Evolutionary conservation across 2,329 filamentous ascomycete species (phyloP), one percentile per base, ranked within the genome.

Genomic region (Hypoxylon sp.): DNA sequence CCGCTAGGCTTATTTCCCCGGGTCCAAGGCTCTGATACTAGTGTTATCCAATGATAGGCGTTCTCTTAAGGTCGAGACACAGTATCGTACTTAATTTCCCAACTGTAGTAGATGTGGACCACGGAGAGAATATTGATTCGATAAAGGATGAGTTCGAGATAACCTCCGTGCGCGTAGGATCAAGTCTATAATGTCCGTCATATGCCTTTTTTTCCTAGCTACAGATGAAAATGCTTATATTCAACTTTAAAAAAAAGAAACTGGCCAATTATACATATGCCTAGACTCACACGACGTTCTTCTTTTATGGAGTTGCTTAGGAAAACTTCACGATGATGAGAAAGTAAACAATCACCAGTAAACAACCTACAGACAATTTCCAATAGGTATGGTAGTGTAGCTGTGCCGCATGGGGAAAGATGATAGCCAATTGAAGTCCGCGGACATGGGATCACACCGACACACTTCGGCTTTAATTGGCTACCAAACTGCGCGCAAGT

Each of bases 1-100:
- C 47, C 33, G 47, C 57, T 44, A 51, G 31, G 47, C 22, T 46
- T 51, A 44, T 51, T 51, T 60, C 26, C 31, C 57, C 46, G 47
- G n/a, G 47, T 6, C 57, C 11, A 58, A 47, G 19, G 31, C 29
- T 29, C 17, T 19, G 31, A 59, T n/a, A 39, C 19, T 51, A 51
- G 46, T 17, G 22, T 26, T 31, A 26, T 26, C 42, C 44, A 59
- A 47, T 58, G 42, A 24, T 8, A 59, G 26, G 22, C 35, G 54
- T 22, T 17, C 22, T 22, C 54, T 47, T 47, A 24, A 22, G n/a
- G 29, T 53, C 37, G 53, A 22, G 37, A 33, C 37, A 33, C 37
- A 8, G 53, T 26, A 31, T 22, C 10, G 5, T 33, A 55, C 39
- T 5, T 42, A 31, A 46, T 44, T 33, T 9, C 17, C 17, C 9